phyloP scores from a whole-genome alignment of 1,139 yeast species.

The Kurtzmaniella quercitrusa region DNA sequence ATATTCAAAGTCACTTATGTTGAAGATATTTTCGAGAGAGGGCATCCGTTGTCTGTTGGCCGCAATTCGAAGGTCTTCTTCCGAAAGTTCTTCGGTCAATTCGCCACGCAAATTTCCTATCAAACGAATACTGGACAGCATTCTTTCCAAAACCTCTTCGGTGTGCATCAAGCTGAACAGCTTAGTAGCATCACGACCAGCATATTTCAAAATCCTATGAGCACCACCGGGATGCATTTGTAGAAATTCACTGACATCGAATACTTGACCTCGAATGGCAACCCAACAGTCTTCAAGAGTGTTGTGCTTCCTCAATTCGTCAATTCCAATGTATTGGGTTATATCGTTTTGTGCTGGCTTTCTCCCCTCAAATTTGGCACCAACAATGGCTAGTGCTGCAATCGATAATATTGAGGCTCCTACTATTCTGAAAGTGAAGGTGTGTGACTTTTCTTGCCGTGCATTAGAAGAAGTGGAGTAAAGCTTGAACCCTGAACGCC shows the following conservation, averaged over 20 bases:
- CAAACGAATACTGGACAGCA: conserved; percentile 8
- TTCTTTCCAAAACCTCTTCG: conserved; percentile 10
- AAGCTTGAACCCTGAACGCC: not conserved
- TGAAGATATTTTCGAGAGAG: conserved; percentile 22
- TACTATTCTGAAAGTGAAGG: not conserved
- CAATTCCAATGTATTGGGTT: conserved; percentile 8
- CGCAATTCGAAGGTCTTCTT: conserved; percentile 9
- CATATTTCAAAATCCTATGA: conserved; percentile 19
- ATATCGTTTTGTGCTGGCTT: conserved; percentile 1
- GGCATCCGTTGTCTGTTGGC: conserved; percentile 20
- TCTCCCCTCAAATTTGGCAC: not conserved
- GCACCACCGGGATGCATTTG: conserved; percentile 26
- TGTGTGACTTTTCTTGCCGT: not conserved
- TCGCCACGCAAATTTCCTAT: conserved; percentile 16
- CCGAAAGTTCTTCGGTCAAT: conserved; percentile 10
- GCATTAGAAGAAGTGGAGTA: not conserved
- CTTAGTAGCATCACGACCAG: conserved; percentile 24
- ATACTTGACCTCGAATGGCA: conserved; percentile 23
- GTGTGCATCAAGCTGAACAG: conserved; percentile 14
- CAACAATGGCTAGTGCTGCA: not conserved
- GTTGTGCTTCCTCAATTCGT: conserved; percentile 12
- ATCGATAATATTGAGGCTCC: not conserved
- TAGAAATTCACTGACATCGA: conserved; percentile 24
- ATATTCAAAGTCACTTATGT: conserved; percentile 27
- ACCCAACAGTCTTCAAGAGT: conserved; percentile 20